phyloP scores from a whole-genome alignment of 2,329 filamentous ascomycete species.

The Domatiomyces globalis region DNA sequence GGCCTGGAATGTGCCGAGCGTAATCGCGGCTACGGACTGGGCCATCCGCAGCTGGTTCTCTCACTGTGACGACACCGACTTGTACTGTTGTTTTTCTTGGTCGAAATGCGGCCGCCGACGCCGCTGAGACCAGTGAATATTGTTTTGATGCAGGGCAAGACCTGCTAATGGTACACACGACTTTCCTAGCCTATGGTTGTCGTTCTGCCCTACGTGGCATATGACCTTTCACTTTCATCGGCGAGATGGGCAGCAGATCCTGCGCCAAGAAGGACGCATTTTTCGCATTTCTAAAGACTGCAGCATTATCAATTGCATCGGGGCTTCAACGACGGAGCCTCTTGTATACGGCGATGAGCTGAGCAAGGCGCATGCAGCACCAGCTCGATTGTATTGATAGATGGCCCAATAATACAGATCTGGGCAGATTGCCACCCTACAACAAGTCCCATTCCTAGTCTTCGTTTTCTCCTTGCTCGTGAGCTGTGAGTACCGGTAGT shows the following conservation, averaged over 20 bases:
- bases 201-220: not conserved
- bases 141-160: not conserved
- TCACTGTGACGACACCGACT: slow-evolving; percentile 40
- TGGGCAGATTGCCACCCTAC: not conserved
- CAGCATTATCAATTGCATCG: not conserved
- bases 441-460: not conserved
- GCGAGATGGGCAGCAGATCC: not conserved
- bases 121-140: not conserved
- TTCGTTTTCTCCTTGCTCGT: not conserved
- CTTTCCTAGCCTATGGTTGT: not conserved
- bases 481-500: too few relatives aligned
- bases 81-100: not conserved
- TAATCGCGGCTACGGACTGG: slow-evolving; percentile 50
- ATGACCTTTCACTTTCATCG: not conserved
- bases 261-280: not conserved
- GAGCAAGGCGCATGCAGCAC: not conserved
- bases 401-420: not conserved
- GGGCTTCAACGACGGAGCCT: not conserved
- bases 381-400: not conserved
- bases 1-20: slow-evolving; percentile 80
- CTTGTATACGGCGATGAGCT: not conserved
- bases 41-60: slow-evolving; percentile 50
- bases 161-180: not conserved
- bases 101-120: not conserved
- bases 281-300: not conserved